A percentile compares a stretch with the other conserved stretches of the same genome.
These are phyloP conservation scores for Ricinus communis DNA, from an alignment of 345 rosid genomes.

Conservation along the genomic window DNA sequence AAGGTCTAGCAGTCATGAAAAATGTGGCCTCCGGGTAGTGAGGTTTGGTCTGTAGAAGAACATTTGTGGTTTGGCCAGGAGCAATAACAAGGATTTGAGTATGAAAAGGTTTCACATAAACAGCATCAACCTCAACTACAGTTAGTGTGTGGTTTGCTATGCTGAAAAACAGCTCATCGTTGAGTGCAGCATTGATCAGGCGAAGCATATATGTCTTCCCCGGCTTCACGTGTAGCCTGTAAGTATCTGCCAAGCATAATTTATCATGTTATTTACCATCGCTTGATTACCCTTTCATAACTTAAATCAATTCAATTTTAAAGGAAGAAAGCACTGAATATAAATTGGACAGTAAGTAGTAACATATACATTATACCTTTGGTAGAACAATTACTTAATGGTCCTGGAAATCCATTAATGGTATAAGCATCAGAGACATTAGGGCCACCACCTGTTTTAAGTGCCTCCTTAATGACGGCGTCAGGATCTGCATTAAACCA, in stretches of 20 bases:
- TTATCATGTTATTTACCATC: too few relatives aligned
- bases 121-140: constrained; percentile 1
- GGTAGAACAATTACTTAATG: constrained; percentile 4
- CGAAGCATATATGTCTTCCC: constrained; percentile 4
- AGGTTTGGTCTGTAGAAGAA: not conserved
- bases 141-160: constrained; percentile 9
- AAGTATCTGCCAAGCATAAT: not conserved
- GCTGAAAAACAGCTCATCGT: constrained; percentile 1
- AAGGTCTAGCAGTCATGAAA: constrained; percentile 3
- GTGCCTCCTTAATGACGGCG: not conserved
- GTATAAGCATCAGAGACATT: constrained; percentile 7
- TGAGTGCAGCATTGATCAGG: not conserved
- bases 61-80: constrained; percentile 10
- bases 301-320: too few relatives aligned
- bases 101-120: constrained; percentile 13
- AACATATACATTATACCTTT: not conserved
- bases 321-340: too few relatives aligned
- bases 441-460: constrained; percentile 2
- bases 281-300: too few relatives aligned
- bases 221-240: not conserved
- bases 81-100: not conserved
- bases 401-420: constrained; percentile 4
- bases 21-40: not conserved
- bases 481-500: constrained; percentile 9
- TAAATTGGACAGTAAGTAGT: not conserved